Evolutionary conservation across 257 asterid genomes (phyloP), one percentile per base, ranked within the genome.

Genomic region (Eustoma russellianum): DNA sequence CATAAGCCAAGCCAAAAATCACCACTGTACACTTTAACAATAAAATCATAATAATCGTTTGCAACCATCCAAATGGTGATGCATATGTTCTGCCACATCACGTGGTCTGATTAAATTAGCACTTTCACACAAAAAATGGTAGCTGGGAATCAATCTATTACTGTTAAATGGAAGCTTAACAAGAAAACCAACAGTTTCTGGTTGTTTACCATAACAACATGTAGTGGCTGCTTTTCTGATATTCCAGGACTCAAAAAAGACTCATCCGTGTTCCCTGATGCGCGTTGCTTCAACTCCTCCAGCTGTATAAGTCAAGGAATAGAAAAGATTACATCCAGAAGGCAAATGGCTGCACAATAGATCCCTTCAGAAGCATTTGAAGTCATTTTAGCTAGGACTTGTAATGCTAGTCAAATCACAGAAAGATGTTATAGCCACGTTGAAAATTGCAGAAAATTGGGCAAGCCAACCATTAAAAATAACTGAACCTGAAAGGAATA

Each of bases 231-330:
- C 73, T 80, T 85, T 59, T 82, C 93, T 2, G 95, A 88, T 57
- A 88, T 75, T 48, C 97, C 98, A 16, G 95, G 98, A 77, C 62
- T 82, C 61, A 74, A 50, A 74, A 82, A 76, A 57, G 85, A 71
- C 68, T 85, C 88, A 44, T 92, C 94, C 78, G 64, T 62, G 74
- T 81, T 79, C 53, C 83, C 97, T 11, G 84, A 77, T 44, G 82
- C 94, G 59, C 88, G 91, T 60, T 92, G 95, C 72, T 87, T 79
- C 69, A 92, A 71, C 73, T 92, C 98, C 79, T 92, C 95, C 89
- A 92, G 69, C 98, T 92, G 63, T 66, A 80, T 34, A 68, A 14
- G 34, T 44, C 30, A 24, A 24, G 30, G 44, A 59, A 46, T 38
- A 60, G 59, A 52, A 73, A 51, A 54, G 65, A 63, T 56, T 50